phyloP scores from a whole-genome alignment of 306 rosid genomes.

The Canavalia gladiata region DNA sequence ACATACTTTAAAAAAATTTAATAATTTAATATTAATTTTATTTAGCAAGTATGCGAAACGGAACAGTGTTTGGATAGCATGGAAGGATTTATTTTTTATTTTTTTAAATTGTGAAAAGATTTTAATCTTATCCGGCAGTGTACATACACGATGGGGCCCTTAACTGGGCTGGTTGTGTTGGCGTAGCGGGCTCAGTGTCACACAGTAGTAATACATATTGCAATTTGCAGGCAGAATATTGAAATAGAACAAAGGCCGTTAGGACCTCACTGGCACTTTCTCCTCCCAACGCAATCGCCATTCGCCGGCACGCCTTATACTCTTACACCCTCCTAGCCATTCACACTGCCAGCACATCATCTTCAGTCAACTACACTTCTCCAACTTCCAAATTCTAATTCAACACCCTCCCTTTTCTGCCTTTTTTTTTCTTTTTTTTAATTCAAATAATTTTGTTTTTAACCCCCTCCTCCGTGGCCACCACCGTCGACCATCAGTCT shows the following conservation, averaged over 20 bases:
- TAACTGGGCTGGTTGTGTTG: neutral
- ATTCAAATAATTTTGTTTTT: neutral
- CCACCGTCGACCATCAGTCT: conserved; percentile 13
- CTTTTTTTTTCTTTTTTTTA: neutral
- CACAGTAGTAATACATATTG: neutral
- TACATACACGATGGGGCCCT: neutral
- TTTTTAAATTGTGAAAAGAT: too few species aligned
- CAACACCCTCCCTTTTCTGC: neutral
- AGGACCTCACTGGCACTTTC: neutral
- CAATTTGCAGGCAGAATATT: neutral
- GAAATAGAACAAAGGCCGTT: neutral
- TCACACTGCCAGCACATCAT: neutral
- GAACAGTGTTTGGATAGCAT: too few species aligned
- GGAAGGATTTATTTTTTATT: too few species aligned
- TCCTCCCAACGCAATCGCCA: neutral
- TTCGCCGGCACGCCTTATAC: neutral
- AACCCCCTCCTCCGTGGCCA: neutral
- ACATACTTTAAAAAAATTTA: too few species aligned
- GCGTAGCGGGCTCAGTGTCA: neutral
- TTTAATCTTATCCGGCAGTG: neutral
- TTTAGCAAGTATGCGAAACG: too few species aligned
- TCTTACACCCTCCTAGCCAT: neutral
- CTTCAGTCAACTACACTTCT: conserved; percentile 15
- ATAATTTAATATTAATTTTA: too few species aligned
- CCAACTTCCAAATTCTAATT: neutral